These are phyloP conservation scores for Lactarius indigo DNA, from an alignment of 768 basidiomycete genomes.

Conservation along the genomic window DNA sequence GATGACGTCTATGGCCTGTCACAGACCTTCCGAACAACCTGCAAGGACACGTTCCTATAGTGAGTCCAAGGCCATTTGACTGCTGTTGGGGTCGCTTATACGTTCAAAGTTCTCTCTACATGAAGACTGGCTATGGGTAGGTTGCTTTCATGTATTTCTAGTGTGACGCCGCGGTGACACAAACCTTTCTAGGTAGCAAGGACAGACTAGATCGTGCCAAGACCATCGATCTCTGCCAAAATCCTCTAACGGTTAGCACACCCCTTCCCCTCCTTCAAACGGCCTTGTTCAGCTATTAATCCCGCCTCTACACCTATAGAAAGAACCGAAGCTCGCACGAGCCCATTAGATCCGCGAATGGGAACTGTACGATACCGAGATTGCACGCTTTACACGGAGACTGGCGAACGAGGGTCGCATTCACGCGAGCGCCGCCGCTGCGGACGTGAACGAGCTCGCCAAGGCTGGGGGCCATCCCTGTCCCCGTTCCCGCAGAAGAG, in stretches of 20 bases:
- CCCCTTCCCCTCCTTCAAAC: not conserved
- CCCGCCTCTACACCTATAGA: constrained; percentile 44
- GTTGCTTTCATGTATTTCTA: constrained; percentile 28
- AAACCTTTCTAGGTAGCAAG: constrained; percentile 57
- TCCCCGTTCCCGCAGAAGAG: not conserved
- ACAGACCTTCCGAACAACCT: constrained; percentile 94
- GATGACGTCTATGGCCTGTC: not conserved
- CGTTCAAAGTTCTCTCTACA: constrained; percentile 68
- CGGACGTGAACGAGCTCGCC: constrained; percentile 69
- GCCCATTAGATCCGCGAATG: constrained; percentile 96
- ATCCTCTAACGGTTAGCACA: constrained; percentile 78
- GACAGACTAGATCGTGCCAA: constrained; percentile 75
- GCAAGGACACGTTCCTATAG: constrained; percentile 89
- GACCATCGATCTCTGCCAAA: constrained; percentile 95
- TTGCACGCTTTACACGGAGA: constrained; percentile 73
- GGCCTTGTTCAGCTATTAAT: not conserved
- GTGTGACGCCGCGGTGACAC: not conserved
- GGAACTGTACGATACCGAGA: constrained; percentile 91
- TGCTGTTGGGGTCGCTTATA: constrained; percentile 12
- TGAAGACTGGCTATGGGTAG: constrained; percentile 95
- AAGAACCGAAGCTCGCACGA: constrained; percentile 92
- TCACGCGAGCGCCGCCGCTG: constrained; percentile 60
- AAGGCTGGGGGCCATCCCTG: constrained; percentile 37
- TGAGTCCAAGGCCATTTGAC: constrained; percentile 33
- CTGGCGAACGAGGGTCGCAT: constrained; percentile 65